Conservation (phyloP, 805 yeast species). For the Candida stauntonica region DNA sequence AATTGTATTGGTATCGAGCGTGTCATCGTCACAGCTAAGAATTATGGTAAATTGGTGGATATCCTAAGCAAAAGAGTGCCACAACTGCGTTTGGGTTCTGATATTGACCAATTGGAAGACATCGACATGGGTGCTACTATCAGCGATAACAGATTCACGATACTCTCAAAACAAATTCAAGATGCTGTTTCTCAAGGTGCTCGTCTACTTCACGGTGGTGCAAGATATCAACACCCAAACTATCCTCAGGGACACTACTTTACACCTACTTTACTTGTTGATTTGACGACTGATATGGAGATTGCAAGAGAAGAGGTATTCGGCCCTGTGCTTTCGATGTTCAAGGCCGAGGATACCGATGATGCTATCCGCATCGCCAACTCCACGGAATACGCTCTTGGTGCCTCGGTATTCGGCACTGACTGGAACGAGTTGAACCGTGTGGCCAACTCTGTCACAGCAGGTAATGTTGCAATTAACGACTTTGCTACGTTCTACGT, state of each 20-base stretch:
- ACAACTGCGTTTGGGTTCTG: constrained; percentile 75
- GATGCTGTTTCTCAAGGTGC: constrained; percentile 87
- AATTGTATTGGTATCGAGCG: constrained; percentile 97
- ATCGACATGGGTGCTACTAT: constrained; percentile 97
- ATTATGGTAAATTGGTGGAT: constrained; percentile 58
- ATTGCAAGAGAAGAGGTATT: constrained; percentile 90
- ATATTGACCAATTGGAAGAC: constrained; percentile 84
- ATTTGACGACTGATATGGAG: constrained; percentile 70
- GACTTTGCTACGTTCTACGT: constrained; percentile 97
- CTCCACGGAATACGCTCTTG: constrained; percentile 83
- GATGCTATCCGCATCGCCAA: constrained; percentile 79
- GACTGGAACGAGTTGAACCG: constrained; percentile 51
- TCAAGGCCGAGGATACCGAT: constrained; percentile 61
- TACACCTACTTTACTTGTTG: constrained; percentile 81
- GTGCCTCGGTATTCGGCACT: constrained; percentile 83
- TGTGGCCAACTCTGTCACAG: constrained; percentile 58
- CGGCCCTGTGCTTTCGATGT: constrained; percentile 84
- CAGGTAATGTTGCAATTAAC: constrained; percentile 95
- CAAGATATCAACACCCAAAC: constrained; percentile 76
- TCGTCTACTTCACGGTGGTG: constrained; percentile 73
- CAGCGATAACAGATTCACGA: constrained; percentile 66
- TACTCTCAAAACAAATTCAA: constrained; percentile 58
- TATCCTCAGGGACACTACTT: constrained; percentile 96
- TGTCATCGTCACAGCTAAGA: constrained; percentile 71
- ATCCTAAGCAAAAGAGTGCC: constrained; percentile 56